Evolutionary conservation across 2,329 filamentous ascomycete genomes (phyloP).

Genomic region (Neopestalotiopsis sp.): DNA sequence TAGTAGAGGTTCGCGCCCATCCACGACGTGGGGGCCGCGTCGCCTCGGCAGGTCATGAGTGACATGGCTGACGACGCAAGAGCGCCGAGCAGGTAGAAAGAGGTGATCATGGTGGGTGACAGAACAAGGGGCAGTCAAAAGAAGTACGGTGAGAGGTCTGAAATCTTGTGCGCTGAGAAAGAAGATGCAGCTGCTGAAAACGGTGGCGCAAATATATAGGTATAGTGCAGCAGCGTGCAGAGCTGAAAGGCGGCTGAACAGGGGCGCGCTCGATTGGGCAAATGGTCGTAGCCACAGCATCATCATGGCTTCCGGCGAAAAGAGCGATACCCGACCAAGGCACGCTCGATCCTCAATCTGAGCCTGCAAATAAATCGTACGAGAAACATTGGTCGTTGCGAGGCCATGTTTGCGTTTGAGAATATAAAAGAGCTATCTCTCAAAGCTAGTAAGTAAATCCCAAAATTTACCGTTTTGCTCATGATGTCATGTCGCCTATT

Average conservation of each 20-base stretch:
- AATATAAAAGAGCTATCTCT: too few species aligned
- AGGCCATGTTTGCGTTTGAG: too few species aligned
- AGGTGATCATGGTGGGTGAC: neutral
- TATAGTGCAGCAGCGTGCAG: neutral
- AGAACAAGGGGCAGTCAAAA: too few species aligned
- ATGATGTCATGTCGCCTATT: too few species aligned
- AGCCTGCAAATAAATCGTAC: too few species aligned
- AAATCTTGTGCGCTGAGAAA: too few species aligned
- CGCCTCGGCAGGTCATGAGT: neutral
- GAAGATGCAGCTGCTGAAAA: too few species aligned
- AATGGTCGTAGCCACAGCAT: neutral
- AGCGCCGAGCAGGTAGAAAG: neutral
- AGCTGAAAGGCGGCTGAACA: neutral
- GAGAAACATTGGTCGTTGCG: too few species aligned
- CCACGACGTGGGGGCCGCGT: conserved; percentile 28
- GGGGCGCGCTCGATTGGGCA: neutral
- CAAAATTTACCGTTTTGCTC: too few species aligned
- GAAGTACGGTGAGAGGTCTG: too few species aligned
- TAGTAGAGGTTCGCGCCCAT: conserved; percentile 37
- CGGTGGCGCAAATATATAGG: too few species aligned
- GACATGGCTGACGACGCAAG: neutral
- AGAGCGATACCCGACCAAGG: neutral
- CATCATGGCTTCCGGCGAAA: neutral
- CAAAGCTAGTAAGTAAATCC: too few species aligned
- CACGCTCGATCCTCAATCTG: neutral